A percentile compares a stretch with the other conserved stretches of the same genome.
phyloP scores from a whole-genome alignment of 2,329 filamentous ascomycete genomes.

The Hypoxylon sp. region DNA sequence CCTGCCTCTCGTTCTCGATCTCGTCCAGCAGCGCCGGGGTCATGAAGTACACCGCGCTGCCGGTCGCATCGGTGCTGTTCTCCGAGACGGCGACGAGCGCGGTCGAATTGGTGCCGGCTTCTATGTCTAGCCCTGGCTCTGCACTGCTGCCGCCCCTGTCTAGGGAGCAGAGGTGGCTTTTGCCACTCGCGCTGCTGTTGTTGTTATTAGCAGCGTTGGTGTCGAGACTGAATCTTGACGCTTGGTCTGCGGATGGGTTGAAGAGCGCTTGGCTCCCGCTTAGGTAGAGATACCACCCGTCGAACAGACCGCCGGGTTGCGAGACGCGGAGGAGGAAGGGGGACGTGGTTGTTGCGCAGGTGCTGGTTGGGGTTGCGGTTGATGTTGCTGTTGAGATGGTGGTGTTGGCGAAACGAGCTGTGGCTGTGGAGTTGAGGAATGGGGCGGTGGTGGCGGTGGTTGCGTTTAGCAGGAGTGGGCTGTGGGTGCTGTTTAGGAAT shows the following conservation, averaged over 20 bases:
- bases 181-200: background rate
- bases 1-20: constrained; percentile 30
- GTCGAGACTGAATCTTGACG: constrained; percentile 43
- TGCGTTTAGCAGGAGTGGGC: constrained; percentile 1
- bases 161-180: too few relatives aligned
- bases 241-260: constrained; percentile 28
- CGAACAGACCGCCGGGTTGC: constrained; percentile 43
- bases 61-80: constrained; percentile 28
- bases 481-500: constrained; percentile 18
- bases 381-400: constrained; percentile 17
- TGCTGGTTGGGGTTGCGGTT: constrained; percentile 25
- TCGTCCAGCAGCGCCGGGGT: constrained; percentile 33
- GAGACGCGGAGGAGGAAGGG: constrained; percentile 43
- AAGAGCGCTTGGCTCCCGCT: constrained; percentile 44
- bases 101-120: too few relatives aligned
- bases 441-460: constrained; percentile 9
- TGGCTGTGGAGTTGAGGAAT: constrained; percentile 8
- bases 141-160: too few relatives aligned
- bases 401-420: constrained; percentile 14
- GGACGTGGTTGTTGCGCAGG: constrained; percentile 39
- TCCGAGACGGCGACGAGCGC: constrained; percentile 41
- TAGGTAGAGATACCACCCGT: constrained; percentile 45
- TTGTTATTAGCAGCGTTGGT: constrained; percentile 7
- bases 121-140: too few relatives aligned
- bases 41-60: constrained; percentile 43